A percentile compares a stretch with the other conserved stretches of the same genome.
phyloP scores from a whole-genome alignment of 495 filamentous ascomycete species.

The Talaromyces liani region DNA sequence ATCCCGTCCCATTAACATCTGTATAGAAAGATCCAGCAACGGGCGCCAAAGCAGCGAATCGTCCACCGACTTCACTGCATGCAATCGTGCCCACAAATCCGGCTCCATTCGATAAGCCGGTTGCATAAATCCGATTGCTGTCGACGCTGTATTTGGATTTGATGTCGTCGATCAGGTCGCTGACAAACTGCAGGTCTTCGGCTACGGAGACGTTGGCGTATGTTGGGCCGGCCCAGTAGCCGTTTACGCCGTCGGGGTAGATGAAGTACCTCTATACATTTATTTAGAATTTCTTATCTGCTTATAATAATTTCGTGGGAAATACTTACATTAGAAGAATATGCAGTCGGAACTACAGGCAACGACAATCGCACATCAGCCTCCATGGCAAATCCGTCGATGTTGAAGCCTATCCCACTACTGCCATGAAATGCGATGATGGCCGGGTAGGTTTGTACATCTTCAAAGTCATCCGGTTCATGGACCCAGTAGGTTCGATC shows the following conservation, averaged over 20 bases:
- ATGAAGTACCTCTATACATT: background rate
- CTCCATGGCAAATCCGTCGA: background rate
- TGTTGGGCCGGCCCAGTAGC: background rate
- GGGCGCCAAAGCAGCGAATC: constrained; percentile 40
- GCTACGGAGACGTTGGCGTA: constrained; percentile 14
- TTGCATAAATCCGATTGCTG: constrained; percentile 41
- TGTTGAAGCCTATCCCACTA: background rate
- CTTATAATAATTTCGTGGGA: no score
- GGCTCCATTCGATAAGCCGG: constrained; percentile 54
- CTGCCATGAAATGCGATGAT: background rate
- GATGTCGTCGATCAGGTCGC: constrained; percentile 38
- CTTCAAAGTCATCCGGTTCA: background rate
- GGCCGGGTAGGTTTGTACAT: background rate
- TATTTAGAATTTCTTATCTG: no score
- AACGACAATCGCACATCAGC: background rate
- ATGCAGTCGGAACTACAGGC: background rate
- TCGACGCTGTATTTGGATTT: constrained; percentile 42
- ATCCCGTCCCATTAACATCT: constrained; percentile 20
- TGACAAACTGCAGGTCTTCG: constrained; percentile 35
- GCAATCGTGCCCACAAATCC: constrained; percentile 47
- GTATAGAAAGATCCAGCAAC: constrained; percentile 28
- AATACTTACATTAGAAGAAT: background rate
- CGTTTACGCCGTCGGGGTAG: background rate
- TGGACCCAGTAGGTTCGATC: background rate
- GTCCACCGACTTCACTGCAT: constrained; percentile 31